A percentile compares a stretch with the other conserved stretches of the same genome.
Conservation (phyloP, 768 basidiomycete genomes). For the Sarcodon aspratus region DNA sequence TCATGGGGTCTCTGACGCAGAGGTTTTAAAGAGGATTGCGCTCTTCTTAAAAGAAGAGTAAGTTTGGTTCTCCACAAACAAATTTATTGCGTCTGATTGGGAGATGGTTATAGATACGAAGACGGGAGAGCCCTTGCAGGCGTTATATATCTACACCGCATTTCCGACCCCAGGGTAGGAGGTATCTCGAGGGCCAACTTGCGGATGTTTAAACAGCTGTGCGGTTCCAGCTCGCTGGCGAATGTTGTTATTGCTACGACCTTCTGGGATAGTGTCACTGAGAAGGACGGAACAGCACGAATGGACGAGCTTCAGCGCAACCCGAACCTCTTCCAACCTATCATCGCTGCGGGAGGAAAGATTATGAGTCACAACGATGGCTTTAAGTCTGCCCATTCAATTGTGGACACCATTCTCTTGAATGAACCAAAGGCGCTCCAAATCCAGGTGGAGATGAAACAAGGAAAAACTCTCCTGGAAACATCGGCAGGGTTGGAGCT, state of each 20-base stretch:
- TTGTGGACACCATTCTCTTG: conserved; percentile 3
- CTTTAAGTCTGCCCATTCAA: conserved; percentile 2
- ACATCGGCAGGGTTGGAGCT: conserved; percentile 9
- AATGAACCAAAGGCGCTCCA: conserved; percentile 4
- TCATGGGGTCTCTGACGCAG: conserved; percentile 5
- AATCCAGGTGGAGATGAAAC: conserved; percentile 10
- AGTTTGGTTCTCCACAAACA: not conserved
- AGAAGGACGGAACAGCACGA: conserved; percentile 2
- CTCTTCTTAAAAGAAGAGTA: not conserved
- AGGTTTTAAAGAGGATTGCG: not conserved
- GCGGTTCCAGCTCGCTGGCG: conserved; percentile 17
- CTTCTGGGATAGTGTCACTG: conserved; percentile 21
- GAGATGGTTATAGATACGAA: conserved; percentile 5
- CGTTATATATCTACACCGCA: conserved; percentile 22
- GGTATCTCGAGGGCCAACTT: conserved; percentile 20
- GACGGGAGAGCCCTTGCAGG: conserved; percentile 14
- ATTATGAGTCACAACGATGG: conserved; percentile 4
- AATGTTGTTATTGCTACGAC: conserved; percentile 26
- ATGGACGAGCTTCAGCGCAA: conserved; percentile 10
- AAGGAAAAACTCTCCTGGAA: conserved; percentile 6
- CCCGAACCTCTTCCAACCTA: conserved; percentile 6
- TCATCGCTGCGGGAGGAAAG: conserved; percentile 2
- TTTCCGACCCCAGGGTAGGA: conserved; percentile 22
- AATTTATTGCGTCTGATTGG: not conserved
- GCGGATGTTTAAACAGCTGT: conserved; percentile 21